Evolutionary conservation across 495 filamentous ascomycete genomes (phyloP), one percentile per base, ranked within the genome.

Genomic region (Penicillium steckii): DNA sequence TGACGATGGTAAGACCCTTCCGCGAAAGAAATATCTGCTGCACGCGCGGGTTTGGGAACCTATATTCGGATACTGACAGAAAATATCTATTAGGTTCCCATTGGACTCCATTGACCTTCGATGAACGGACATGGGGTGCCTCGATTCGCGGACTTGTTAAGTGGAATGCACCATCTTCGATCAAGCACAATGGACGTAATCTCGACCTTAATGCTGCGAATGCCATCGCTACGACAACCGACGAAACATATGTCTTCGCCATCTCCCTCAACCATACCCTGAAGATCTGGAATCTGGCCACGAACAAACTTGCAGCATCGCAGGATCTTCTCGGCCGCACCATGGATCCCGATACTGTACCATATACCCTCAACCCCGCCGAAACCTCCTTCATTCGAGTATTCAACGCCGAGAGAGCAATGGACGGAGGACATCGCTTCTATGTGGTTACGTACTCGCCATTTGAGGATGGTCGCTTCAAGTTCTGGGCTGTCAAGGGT

Each of bases 361-460:
- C 80, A 55, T 87, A 86, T 67, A 79, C 84, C n/a, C 80, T 98
- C 44, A 87, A 93, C 50, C 88, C 94, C 57, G 82, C 58, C 64
- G 89, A 78, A 68, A 77, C 69, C 69, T 87, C 75, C 54, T 75
- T 97, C 24, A 79, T 97, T 37, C 81, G 83, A 46, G 80, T 96
- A 12, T 76, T 92, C 46, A 81, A 87, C 33, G 71, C 76, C 4
- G 68, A 77, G 43, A 68, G 75, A 40, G 70, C 73, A 10, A 62
- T 77, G 25, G 74, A 82, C 41, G 80, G 77, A 19, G 80, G 73
- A 23, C 85, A 89, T 50, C 73, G 79, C 37, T 90, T 90, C 57
- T 80, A 88, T 51, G 80, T 91, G 18, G 83, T 89, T 19, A 93
- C 90, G 10, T 96, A 90, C 66, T 96, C 91, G 26, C 91, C 94